Base-by-base conservation (phyloP, 2,329 filamentous ascomycete genomes). In the Botrytis pseudocinerea region DNA sequence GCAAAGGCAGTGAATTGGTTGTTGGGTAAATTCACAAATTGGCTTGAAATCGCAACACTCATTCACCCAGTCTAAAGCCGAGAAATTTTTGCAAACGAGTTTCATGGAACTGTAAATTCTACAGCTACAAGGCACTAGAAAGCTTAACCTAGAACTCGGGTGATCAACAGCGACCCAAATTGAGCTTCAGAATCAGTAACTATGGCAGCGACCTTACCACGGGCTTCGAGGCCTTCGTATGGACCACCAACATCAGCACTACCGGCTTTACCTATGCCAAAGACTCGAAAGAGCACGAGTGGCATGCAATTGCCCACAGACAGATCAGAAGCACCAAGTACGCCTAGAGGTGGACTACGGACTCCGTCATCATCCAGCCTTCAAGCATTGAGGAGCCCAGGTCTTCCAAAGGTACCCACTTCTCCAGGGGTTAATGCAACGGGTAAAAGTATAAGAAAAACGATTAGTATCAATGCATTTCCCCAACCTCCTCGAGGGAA, bases 391-490 rank as follows among this genome's bases (percentile, higher is more conserved):
- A 51, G 84, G 10, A 85, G 84, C 16, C 85, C 87, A 8, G 84
- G 86, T 68, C 82, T 91, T 18, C 87, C 89, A 8, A 85, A 88
- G 25, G 84, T 88, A 28, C 88, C 87, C 74, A 85, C 87, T 2
- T 82, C 86, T 9, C 86, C 89, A 14, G 85, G 84, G 51, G 83
- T 89, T 22, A 90, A 88, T 75, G 84, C 85, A 46, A 85, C 88
- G 8, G 89, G 90, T 40, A 95, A 91, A 82, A 89, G 91, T 1
- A 83, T 98, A 72, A 90, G 94, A 75, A 97, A 97, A 83, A 93
- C 93, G 1, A 92, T 97, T 79, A 98, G 95, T 85, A 97, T 98
- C 80, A 95, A 95, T 80, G 91, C 94, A 1, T 98, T 98, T 80
- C 95, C 95, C 44, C 93, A 97, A 76, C 95, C 95, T 22, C 95